Evolutionary conservation across 768 basidiomycete species (phyloP).

Genomic region (Botryobasidium botryosum): DNA sequence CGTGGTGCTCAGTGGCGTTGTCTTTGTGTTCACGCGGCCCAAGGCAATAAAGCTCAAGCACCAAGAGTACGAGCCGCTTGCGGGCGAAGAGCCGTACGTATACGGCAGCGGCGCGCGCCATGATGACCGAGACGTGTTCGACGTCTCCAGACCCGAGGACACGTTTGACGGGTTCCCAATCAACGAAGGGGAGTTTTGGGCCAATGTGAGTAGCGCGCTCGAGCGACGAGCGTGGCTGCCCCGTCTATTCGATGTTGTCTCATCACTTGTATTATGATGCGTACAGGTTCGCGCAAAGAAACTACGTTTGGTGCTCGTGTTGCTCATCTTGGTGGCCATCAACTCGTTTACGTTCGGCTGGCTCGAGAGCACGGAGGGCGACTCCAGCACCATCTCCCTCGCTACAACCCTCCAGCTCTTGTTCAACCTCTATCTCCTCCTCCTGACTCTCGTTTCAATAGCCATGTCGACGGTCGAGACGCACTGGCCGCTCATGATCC

Average conservation of each 20-base stretch:
- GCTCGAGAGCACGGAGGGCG: slow-evolving; percentile 32
- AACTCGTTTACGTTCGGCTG: slow-evolving; percentile 36
- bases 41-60: slow-evolving; percentile 6
- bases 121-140: slow-evolving; percentile 52
- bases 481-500: slow-evolving; percentile 35
- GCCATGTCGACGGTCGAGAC: too few relatives aligned
- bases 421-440: too few relatives aligned
- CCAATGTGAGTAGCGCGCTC: slow-evolving; percentile 27
- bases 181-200: slow-evolving; percentile 44
- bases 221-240: not conserved
- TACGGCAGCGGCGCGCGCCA: too few relatives aligned
- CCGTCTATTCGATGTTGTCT: not conserved
- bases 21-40: slow-evolving; percentile 26
- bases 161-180: slow-evolving; percentile 48
- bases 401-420: too few relatives aligned
- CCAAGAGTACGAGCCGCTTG: slow-evolving; percentile 11
- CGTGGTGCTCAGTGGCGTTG: slow-evolving; percentile 30
- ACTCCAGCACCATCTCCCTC: too few relatives aligned
- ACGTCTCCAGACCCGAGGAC: slow-evolving; percentile 59
- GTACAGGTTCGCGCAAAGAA: slow-evolving; percentile 48
- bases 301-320: slow-evolving; percentile 28
- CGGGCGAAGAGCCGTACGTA: slow-evolving; percentile 13
- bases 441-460: too few relatives aligned
- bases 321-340: slow-evolving; percentile 29
- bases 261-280: slow-evolving; percentile 1